Evolutionary conservation across 2,329 filamentous ascomycete species (phyloP).

Genomic region (Xylogone sp.): DNA sequence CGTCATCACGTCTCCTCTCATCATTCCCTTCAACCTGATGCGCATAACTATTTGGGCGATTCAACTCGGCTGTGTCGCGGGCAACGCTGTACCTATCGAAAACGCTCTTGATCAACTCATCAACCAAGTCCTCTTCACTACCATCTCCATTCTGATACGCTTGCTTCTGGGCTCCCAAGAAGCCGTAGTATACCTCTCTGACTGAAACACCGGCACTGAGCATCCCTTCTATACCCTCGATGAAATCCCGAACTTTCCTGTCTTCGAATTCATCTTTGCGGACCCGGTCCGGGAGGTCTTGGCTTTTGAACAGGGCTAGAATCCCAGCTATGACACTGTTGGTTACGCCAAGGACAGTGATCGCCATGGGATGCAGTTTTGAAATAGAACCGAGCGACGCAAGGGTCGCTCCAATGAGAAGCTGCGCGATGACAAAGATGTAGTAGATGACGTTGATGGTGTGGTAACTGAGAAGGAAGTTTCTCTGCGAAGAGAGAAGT

Average conservation of each 20-base stretch:
- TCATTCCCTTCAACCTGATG: constrained; percentile 12
- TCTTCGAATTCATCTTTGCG: constrained; percentile 43
- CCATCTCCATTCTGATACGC: neutral
- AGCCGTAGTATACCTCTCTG: constrained; percentile 7
- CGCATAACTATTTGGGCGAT: constrained; percentile 18
- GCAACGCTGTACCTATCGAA: constrained; percentile 22
- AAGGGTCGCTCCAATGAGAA: constrained; percentile 43
- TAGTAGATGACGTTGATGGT: constrained; percentile 36
- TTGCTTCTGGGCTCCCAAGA: neutral
- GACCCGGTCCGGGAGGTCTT: constrained; percentile 44
- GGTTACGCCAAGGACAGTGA: constrained; percentile 56
- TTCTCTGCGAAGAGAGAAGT: constrained; percentile 30
- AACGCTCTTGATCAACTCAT: constrained; percentile 17
- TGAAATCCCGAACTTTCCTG: constrained; percentile 46
- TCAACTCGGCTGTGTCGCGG: constrained; percentile 24
- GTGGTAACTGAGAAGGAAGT: constrained; percentile 30
- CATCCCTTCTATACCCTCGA: constrained; percentile 50
- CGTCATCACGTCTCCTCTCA: neutral
- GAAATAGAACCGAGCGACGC: constrained; percentile 42
- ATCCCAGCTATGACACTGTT: constrained; percentile 62
- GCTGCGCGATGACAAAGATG: constrained; percentile 38
- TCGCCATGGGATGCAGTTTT: constrained; percentile 44
- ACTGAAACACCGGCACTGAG: constrained; percentile 21
- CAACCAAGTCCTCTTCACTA: constrained; percentile 13
- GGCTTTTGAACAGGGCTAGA: constrained; percentile 51